Conservation (phyloP, 176 grass and related monocot species). For the Aegilops umbellulata region DNA sequence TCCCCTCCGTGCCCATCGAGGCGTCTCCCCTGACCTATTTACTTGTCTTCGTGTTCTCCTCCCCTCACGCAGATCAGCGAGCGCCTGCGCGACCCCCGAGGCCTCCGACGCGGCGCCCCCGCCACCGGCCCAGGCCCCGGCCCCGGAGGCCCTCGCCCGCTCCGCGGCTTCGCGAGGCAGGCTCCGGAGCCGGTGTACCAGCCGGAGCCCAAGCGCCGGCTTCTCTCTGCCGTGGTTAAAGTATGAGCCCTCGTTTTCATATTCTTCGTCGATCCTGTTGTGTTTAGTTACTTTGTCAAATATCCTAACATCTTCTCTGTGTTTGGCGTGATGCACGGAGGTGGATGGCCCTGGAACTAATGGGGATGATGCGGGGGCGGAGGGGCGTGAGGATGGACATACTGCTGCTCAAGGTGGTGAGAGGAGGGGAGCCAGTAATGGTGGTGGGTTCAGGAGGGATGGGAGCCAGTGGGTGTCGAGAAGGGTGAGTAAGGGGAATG, state of each 20-base stretch:
- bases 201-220: slow-evolving; percentile 61
- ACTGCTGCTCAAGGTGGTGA: slow-evolving; percentile 20
- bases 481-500: slow-evolving; percentile 48
- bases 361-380: slow-evolving; percentile 11
- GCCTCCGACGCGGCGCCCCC: slow-evolving; percentile 58
- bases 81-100: slow-evolving; percentile 82
- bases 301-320: neutral
- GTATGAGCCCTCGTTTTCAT: slow-evolving; percentile 26
- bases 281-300: neutral
- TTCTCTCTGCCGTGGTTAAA: slow-evolving; percentile 81
- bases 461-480: slow-evolving; percentile 33
- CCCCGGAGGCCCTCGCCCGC: slow-evolving; percentile 36
- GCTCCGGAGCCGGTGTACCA: slow-evolving; percentile 53
- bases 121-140: slow-evolving; percentile 13
- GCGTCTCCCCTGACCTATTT: slow-evolving; percentile 18
- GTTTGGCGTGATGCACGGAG: slow-evolving; percentile 28
- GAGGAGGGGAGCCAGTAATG: slow-evolving; percentile 39
- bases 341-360: slow-evolving; percentile 59
- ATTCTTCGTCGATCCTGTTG: neutral
- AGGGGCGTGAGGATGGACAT: slow-evolving; percentile 1
- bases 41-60: neutral
- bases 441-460: slow-evolving; percentile 68
- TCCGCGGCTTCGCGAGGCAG: slow-evolving; percentile 70
- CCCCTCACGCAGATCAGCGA: slow-evolving; percentile 66
- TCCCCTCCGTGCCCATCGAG: neutral